These are phyloP conservation scores for Acorus calamus DNA, from an alignment of 106 monocot species.

Conservation along the genomic window DNA sequence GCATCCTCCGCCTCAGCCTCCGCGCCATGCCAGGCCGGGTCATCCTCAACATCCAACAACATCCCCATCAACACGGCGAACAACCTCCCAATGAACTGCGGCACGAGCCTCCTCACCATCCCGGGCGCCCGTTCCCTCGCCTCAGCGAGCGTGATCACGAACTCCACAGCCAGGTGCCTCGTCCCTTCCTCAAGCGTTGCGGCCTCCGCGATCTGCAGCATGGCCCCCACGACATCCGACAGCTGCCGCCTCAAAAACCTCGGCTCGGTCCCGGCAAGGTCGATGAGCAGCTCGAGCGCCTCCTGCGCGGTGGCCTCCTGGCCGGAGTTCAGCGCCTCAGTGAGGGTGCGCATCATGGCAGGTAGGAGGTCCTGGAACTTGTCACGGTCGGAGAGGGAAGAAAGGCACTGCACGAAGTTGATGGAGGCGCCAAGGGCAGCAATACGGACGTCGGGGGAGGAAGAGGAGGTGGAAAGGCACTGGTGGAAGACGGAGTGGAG, in stretches of 20 bases:
- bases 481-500: constrained; percentile 63
- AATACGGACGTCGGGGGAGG: constrained; percentile 71
- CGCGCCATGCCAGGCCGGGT: constrained; percentile 76
- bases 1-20: constrained; percentile 86
- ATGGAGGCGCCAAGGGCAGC: constrained; percentile 68
- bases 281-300: constrained; percentile 74
- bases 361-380: constrained; percentile 70
- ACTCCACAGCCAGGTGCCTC: constrained; percentile 82
- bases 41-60: constrained; percentile 81
- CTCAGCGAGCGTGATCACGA: constrained; percentile 91
- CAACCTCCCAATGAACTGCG: constrained; percentile 70
- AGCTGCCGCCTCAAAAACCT: constrained; percentile 67
- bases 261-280: constrained; percentile 75
- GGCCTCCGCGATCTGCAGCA: constrained; percentile 89
- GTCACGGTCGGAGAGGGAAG: constrained; percentile 48
- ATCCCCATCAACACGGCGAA: constrained; percentile 89
- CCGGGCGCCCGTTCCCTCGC: constrained; percentile 90
- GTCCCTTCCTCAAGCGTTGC: constrained; percentile 76
- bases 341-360: constrained; percentile 77
- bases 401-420: constrained; percentile 73
- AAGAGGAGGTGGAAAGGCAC: constrained; percentile 39
- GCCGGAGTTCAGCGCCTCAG: constrained; percentile 65
- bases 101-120: constrained; percentile 62
- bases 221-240: constrained; percentile 57
- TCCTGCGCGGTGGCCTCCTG: constrained; percentile 86